Evolutionary conservation across 2,329 filamentous ascomycete species (phyloP), one percentile per base, ranked within the genome.

Genomic region (Purpureocillium lavendulum): DNA sequence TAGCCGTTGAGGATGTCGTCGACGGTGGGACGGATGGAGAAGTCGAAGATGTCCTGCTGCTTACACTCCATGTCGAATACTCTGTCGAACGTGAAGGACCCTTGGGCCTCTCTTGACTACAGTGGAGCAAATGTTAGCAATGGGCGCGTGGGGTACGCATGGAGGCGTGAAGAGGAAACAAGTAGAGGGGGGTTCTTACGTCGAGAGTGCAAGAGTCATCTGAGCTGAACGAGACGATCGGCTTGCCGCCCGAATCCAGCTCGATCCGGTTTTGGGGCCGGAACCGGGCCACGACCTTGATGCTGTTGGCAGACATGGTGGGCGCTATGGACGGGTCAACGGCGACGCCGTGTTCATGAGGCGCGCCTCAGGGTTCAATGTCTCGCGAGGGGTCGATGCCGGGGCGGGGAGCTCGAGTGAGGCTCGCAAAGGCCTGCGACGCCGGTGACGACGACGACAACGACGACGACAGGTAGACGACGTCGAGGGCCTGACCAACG

Each of bases 1-100:
- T 98, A 98, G 49, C 92, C 92, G 66, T 97, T 95, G 49, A 98
- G 75, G 51, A 98, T 96, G 61, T 97, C 92, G 68, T 97, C 90
- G 51, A 98, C 92, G 15, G 92, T 97, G 18, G 87, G 79, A 49
- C 85, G 82, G 63, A 98, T 97, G 32, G 92, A 97, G 69, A 92
- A 98, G 65, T 97, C 87, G 69, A 98, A 98, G 56, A 98, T 88
- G 65, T 97, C 89, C 57, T 78, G 73, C 66, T 98, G 92, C 56
- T 80, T 80, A 56, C 87, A 92, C 64, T 75, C 72, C 86, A 95
- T 97, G 61, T 87, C 87, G 69, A 98, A 98, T 50, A 98, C 87
- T 47, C 90, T 85, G 64, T 98, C 92, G 65, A 97, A 98, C 47
- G 92, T 98, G 63, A 97, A 98, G 60, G 80, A 73, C 43, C 87